Percentiles rank a stretch among this genome's conserved stretches.
Evolutionary conservation across 306 rosid species (phyloP).

Genomic region (Casuarina equisetifolia): DNA sequence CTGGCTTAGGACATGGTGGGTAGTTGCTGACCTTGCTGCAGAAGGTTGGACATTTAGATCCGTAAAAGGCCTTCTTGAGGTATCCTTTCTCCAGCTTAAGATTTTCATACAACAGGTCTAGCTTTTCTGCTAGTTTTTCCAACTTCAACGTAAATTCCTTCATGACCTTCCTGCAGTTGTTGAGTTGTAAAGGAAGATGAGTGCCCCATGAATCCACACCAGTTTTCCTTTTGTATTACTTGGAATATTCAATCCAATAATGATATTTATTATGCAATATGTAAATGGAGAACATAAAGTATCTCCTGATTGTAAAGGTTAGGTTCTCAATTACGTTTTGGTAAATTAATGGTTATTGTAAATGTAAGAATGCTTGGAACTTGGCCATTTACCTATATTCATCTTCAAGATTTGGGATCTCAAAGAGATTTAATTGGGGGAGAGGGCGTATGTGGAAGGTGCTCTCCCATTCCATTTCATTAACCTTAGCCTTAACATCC

Average conservation of each 20-base stretch:
- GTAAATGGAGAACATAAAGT: background rate
- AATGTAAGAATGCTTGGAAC: no score
- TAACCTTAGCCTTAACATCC: slow-evolving; percentile 60
- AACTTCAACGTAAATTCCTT: slow-evolving; percentile 70
- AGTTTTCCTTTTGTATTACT: no score
- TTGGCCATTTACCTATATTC: slow-evolving; percentile 54
- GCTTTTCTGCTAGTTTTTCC: slow-evolving; percentile 69
- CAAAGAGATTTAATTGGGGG: slow-evolving; percentile 65
- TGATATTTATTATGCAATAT: background rate
- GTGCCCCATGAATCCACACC: background rate
- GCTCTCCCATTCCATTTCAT: slow-evolving; percentile 85
- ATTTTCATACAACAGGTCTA: slow-evolving; percentile 84
- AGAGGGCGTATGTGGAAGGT: slow-evolving; percentile 73
- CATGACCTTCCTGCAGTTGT: slow-evolving; percentile 56
- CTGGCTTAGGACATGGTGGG: slow-evolving; percentile 86
- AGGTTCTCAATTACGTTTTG: background rate
- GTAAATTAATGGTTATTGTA: background rate
- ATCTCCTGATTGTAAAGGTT: background rate
- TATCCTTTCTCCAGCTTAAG: slow-evolving; percentile 80
- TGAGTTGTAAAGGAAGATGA: background rate
- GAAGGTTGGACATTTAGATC: slow-evolving; percentile 83
- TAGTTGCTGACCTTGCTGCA: slow-evolving; percentile 92
- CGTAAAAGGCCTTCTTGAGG: slow-evolving; percentile 69
- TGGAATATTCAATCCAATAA: background rate
- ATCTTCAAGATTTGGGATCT: slow-evolving; percentile 66